These are phyloP conservation scores for Lolium perenne DNA, from an alignment of 176 grass and related monocot genomes.

Conservation along the genomic window DNA sequence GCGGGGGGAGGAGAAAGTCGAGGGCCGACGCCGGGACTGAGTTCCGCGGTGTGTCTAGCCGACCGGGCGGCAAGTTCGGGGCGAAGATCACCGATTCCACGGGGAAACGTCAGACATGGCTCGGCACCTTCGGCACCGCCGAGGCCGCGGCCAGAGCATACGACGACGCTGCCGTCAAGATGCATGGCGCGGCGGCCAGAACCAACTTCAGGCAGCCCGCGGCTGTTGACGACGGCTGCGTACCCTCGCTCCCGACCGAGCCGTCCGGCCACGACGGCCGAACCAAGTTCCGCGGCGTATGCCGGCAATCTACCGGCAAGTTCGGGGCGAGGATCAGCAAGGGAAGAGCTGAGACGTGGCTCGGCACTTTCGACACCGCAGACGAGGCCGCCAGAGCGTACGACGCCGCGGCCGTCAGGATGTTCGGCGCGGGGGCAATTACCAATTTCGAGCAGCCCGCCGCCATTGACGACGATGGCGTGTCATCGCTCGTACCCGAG, in stretches of 20 bases:
- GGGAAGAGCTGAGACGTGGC: no score
- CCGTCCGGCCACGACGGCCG: not conserved
- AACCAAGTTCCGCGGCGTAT: not conserved
- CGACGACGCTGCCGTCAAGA: not conserved
- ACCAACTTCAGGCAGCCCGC: not conserved
- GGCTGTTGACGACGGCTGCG: not conserved
- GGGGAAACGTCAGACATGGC: slow-evolving; percentile 42
- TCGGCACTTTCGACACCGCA: no score
- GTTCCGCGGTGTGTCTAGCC: no score
- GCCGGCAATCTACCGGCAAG: no score
- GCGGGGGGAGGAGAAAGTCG: no score
- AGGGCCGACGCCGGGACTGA: no score
- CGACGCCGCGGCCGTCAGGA: no score
- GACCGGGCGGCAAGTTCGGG: no score
- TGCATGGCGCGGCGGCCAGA: not conserved
- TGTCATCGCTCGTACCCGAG: not conserved
- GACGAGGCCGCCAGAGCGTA: no score
- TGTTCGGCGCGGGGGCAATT: no score
- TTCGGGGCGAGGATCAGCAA: no score
- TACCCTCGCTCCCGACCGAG: not conserved
- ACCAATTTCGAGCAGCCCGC: not conserved
- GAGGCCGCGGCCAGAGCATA: slow-evolving; percentile 57
- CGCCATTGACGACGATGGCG: not conserved
- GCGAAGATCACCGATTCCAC: no score
- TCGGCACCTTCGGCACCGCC: slow-evolving; percentile 93